Evolutionary conservation across 2,329 filamentous ascomycete species (phyloP).

Genomic region (Phyllosticta ampelicida): DNA sequence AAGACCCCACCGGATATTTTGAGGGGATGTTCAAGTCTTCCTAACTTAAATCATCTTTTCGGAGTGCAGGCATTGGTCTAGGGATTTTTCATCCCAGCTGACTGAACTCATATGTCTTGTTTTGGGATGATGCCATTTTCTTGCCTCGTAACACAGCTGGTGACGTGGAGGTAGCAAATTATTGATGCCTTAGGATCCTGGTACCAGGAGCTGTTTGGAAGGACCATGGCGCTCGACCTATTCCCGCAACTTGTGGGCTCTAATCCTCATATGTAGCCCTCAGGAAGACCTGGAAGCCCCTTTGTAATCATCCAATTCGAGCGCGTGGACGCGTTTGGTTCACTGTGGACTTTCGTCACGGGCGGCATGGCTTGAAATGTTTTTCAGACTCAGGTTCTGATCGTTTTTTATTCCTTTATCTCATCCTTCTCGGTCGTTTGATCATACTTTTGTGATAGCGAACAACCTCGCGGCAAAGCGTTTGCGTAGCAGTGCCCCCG

Average conservation of each 20-base stretch:
- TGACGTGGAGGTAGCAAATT: not conserved
- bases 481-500: conserved; percentile 13
- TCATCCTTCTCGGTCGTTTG: not conserved
- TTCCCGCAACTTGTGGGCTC: too few species aligned
- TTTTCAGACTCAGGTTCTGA: not conserved
- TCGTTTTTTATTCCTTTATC: not conserved
- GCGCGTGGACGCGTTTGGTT: too few species aligned
- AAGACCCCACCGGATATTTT: conserved; percentile 2
- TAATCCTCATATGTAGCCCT: too few species aligned
- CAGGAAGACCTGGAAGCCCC: too few species aligned
- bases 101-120: not conserved
- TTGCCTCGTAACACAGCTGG: not conserved
- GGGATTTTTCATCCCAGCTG: not conserved
- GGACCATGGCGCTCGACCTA: too few species aligned
- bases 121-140: not conserved
- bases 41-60: not conserved
- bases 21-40: not conserved
- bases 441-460: not conserved
- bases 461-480: not conserved
- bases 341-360: too few species aligned
- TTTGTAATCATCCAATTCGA: too few species aligned
- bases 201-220: too few species aligned
- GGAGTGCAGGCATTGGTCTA: not conserved
- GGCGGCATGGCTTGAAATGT: too few species aligned
- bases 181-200: too few species aligned